Conservation (phyloP, 2,329 filamentous ascomycete genomes). For the Samsoniella hepiali region DNA sequence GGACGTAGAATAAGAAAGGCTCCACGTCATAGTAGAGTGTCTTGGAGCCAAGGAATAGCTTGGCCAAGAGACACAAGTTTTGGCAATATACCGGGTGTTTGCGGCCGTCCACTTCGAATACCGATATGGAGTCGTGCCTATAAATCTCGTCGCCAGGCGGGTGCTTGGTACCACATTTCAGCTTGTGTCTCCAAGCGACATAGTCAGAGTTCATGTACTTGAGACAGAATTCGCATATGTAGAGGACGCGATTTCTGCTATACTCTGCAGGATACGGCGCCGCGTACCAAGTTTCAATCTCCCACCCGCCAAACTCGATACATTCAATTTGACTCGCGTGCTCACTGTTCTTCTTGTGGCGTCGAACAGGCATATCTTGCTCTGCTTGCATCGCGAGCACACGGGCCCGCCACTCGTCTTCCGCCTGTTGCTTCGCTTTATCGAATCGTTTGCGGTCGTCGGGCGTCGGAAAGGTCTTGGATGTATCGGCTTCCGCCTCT, state of each 20-base stretch:
- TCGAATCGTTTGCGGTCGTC: constrained; percentile 85
- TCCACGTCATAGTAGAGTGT: constrained; percentile 98
- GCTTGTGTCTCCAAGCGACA: constrained; percentile 95
- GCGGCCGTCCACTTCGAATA: constrained; percentile 96
- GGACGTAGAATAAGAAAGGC: constrained; percentile 94
- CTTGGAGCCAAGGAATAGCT: constrained; percentile 97
- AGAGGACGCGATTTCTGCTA: constrained; percentile 92
- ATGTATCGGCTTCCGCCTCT: constrained; percentile 86
- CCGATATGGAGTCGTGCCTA: constrained; percentile 82
- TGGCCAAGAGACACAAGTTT: constrained; percentile 91
- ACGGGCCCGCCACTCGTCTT: constrained; percentile 82
- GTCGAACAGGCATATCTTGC: constrained; percentile 59
- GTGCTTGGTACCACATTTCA: constrained; percentile 94
- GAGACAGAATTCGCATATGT: constrained; percentile 98
- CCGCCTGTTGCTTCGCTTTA: constrained; percentile 82
- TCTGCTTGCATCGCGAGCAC: constrained; percentile 59
- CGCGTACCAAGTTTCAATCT: constrained; percentile 99
- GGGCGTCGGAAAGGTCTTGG: constrained; percentile 76
- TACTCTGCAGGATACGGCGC: constrained; percentile 98
- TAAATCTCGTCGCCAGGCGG: constrained; percentile 98
- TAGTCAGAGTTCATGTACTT: constrained; percentile 99
- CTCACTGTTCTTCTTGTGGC: constrained; percentile 71
- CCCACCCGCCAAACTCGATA: constrained; percentile 95
- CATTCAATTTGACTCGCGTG: constrained; percentile 96
- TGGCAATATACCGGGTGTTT: constrained; percentile 99